These are phyloP conservation scores for Berkeleyomyces basicola DNA, from an alignment of 2,329 filamentous ascomycete genomes.

Conservation along the genomic window DNA sequence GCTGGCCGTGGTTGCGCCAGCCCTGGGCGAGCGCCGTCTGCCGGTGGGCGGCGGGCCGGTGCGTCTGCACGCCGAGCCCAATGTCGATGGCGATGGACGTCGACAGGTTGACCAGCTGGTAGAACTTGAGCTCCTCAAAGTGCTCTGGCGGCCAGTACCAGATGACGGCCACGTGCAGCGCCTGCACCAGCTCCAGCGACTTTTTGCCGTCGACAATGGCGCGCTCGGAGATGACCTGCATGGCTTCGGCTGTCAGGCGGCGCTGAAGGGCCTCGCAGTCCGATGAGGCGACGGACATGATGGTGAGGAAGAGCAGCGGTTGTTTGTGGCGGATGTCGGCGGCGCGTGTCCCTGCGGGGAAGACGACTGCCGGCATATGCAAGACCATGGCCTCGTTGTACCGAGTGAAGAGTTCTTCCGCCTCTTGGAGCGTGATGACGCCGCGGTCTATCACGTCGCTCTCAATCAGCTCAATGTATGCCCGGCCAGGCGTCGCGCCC, in stretches of 20 bases:
- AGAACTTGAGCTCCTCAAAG: slow-evolving; percentile 78
- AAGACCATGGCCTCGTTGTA: slow-evolving; percentile 44
- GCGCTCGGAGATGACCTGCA: slow-evolving; percentile 56
- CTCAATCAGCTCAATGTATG: slow-evolving; percentile 5
- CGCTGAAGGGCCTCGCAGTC: slow-evolving; percentile 41
- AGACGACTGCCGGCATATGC: slow-evolving; percentile 47
- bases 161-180: slow-evolving; percentile 55
- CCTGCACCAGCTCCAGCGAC: slow-evolving; percentile 67
- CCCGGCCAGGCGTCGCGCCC: slow-evolving; percentile 10
- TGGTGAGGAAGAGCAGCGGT: slow-evolving; percentile 52
- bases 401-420: slow-evolving; percentile 36
- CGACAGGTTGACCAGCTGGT: slow-evolving; percentile 68
- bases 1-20: neutral
- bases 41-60: neutral
- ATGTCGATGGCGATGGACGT: slow-evolving; percentile 72
- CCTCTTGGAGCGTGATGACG: slow-evolving; percentile 38
- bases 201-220: slow-evolving; percentile 64
- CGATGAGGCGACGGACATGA: slow-evolving; percentile 49
- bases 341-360: slow-evolving; percentile 36
- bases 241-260: slow-evolving; percentile 49
- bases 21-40: neutral
- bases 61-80: slow-evolving; percentile 46
- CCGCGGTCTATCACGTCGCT: slow-evolving; percentile 42
- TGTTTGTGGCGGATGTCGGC: slow-evolving; percentile 39
- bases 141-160: slow-evolving; percentile 78